These are phyloP conservation scores for Adansonia digitata DNA, from an alignment of 345 rosid genomes.

Conservation along the genomic window DNA sequence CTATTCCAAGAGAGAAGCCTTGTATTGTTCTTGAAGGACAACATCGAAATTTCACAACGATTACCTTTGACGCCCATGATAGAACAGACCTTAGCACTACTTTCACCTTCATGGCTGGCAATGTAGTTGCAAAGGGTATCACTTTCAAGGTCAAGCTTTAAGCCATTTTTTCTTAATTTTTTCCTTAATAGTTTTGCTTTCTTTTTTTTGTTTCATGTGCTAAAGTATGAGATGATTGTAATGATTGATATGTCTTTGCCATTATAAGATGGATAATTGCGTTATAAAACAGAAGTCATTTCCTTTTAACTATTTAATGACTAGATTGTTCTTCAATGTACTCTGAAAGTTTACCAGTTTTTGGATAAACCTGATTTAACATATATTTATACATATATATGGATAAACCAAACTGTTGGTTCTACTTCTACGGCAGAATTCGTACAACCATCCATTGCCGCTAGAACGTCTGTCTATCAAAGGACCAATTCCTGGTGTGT, in stretches of 20 bases:
- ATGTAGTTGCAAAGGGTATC: slow-evolving; percentile 28
- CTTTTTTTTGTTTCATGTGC: neutral
- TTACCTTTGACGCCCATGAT: slow-evolving; percentile 20
- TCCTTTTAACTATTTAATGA: neutral
- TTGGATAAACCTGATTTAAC: neutral
- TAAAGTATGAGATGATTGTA: neutral
- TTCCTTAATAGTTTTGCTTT: neutral
- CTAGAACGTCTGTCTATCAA: neutral
- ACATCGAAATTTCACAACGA: slow-evolving; percentile 9
- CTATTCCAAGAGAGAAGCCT: slow-evolving; percentile 31
- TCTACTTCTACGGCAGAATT: slow-evolving; percentile 30
- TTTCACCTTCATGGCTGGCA: slow-evolving; percentile 20
- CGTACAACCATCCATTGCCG: slow-evolving; percentile 26
- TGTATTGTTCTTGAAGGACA: slow-evolving; percentile 38
- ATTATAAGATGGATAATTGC: too few relatives aligned
- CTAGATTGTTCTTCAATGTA: neutral
- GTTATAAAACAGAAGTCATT: too few relatives aligned
- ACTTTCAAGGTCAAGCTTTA: slow-evolving; percentile 6
- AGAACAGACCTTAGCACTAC: slow-evolving; percentile 26
- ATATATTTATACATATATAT: too few relatives aligned
- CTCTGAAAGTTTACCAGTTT: neutral
- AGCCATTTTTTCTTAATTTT: neutral
- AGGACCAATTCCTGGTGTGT: neutral
- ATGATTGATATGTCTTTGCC: too few relatives aligned
- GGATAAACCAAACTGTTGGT: neutral